Evolutionary conservation across 306 rosid genomes (phyloP), one percentile per base, ranked within the genome.

Genomic region (Cicer pinnatifidum): DNA sequence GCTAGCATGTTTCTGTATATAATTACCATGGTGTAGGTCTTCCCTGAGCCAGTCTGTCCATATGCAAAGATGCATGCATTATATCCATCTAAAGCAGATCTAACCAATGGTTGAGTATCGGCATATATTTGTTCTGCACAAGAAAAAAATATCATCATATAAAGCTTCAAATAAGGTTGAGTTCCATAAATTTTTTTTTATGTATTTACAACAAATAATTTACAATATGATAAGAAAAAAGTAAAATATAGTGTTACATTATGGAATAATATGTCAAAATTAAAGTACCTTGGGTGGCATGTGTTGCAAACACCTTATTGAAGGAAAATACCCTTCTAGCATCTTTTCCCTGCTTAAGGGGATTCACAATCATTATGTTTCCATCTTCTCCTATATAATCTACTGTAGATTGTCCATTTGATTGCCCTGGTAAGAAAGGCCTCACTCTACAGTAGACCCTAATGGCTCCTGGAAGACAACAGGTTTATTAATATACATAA

Each of bases 21-120:
- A 58, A n/a, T 80, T 93, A 93, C 98, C 98, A 94, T 94, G 11
- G 98, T 94, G 78, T 89, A 94, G 8, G 98, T 94, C 86, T 94
- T 94, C 71, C 98, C 98, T 1, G 98, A 94, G 80, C 98, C 98
- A 28, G 98, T 94, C 75, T 94, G 98, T 73, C 98, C 98, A 79
- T 89, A 94, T 10, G 98, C 98, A 75, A 94, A 94, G 81, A 94
- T 94, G 85, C 98, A 94, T 37, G 80, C 96, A 73, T 94, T 94
- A 76, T 75, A 94, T 60, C 98, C 98, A 76, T 94, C 98, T 61
- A 94, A 77, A 78, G 76, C 96, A 0, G 98, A 94, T 80, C 98
- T 82, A 75, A 94, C 76, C 85, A 94, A 69, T 1, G 97, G 94
- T 56, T 84, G 92, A 67, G 96, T 85, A 77, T 91, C 98, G 0